phyloP scores from a whole-genome alignment of 108 stramenopile genomes.

The Skeletonema grethae region DNA sequence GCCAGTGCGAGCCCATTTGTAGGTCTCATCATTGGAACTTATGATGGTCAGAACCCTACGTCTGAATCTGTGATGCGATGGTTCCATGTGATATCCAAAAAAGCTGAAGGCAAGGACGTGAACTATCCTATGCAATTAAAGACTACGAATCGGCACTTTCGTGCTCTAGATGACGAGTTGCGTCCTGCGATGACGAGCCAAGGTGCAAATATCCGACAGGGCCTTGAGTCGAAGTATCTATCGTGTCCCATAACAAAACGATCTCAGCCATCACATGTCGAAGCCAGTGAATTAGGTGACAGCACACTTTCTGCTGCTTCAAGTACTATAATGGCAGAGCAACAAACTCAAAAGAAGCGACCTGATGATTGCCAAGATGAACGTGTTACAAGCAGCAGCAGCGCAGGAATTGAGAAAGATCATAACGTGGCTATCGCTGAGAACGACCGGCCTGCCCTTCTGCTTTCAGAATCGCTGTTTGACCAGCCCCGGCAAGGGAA shows the following conservation, averaged over 20 bases:
- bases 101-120: constrained; percentile 23
- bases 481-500: background rate
- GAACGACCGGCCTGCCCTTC: constrained; percentile 5
- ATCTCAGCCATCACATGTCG: background rate
- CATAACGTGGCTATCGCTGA: background rate
- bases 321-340: background rate
- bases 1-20: constrained; percentile 42
- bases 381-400: background rate
- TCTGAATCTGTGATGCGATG: constrained; percentile 50
- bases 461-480: constrained; percentile 24
- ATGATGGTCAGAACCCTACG: constrained; percentile 38
- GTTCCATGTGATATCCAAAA: constrained; percentile 47
- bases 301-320: background rate
- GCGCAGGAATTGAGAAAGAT: background rate
- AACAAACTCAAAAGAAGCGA: background rate
- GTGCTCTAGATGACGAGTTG: constrained; percentile 19
- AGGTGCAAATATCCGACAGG: constrained; percentile 25
- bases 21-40: constrained; percentile 61
- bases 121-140: constrained; percentile 45
- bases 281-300: background rate
- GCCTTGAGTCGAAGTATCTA: constrained; percentile 29
- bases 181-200: constrained; percentile 21
- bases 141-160: constrained; percentile 37
- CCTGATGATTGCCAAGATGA: background rate
- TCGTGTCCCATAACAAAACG: constrained; percentile 25